Conservation (phyloP, 2,329 filamentous ascomycete genomes). For the Hypoxylon rubiginosum region DNA sequence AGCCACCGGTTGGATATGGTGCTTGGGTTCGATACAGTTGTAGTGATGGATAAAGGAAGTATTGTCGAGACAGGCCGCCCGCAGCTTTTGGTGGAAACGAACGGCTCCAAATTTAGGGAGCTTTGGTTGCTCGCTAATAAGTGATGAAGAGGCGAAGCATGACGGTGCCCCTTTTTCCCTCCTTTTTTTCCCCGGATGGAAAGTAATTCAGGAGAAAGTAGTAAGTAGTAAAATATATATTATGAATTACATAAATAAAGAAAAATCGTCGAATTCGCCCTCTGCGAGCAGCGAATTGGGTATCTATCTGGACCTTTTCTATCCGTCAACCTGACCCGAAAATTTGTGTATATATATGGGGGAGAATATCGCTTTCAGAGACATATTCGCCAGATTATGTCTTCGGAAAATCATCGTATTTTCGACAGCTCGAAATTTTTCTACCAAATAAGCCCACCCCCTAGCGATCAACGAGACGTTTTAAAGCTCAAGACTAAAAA, state of each 20-base stretch:
- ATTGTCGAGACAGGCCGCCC: conserved; percentile 55
- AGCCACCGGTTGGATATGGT: conserved; percentile 57
- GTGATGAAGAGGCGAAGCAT: neutral
- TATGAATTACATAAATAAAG: neutral
- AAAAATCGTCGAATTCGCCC: conserved; percentile 6
- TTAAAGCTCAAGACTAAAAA: neutral
- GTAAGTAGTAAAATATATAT: neutral
- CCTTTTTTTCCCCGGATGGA: neutral
- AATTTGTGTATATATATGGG: neutral
- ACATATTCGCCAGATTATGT: neutral
- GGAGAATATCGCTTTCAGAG: neutral
- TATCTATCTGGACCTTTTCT: conserved; percentile 23
- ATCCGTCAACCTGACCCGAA: neutral
- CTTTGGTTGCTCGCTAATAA: conserved; percentile 14
- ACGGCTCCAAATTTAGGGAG: conserved; percentile 19
- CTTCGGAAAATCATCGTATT: neutral
- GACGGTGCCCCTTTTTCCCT: neutral
- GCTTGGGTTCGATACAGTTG: conserved; percentile 62
- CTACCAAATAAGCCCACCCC: neutral
- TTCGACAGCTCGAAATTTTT: neutral
- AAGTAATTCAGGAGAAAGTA: neutral
- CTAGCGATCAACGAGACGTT: neutral
- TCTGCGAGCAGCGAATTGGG: conserved; percentile 12
- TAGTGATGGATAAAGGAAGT: conserved; percentile 62
- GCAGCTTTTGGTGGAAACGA: conserved; percentile 7